phyloP scores from a whole-genome alignment of 306 rosid genomes.

The Parietaria judaica region DNA sequence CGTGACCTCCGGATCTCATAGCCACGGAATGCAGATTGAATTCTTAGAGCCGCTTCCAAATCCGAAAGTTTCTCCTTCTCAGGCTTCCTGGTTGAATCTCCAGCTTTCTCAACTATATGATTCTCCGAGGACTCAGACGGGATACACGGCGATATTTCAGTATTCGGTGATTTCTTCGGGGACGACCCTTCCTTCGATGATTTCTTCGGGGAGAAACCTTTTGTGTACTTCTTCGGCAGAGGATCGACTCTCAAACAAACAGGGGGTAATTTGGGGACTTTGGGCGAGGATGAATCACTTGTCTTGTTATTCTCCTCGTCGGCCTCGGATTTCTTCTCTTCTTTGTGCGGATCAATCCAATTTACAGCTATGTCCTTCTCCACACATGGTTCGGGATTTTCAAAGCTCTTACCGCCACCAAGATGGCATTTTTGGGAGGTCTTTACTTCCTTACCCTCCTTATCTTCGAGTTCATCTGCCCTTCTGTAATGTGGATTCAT shows the following conservation, averaged over 20 bases:
- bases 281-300: slow-evolving; percentile 27
- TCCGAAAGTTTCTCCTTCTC: slow-evolving; percentile 27
- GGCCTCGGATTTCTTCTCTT: slow-evolving; percentile 17
- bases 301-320: slow-evolving; percentile 12
- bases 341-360: slow-evolving; percentile 21
- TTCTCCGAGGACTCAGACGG: background rate
- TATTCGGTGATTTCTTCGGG: slow-evolving; percentile 1
- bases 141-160: background rate
- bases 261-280: slow-evolving; percentile 54
- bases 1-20: slow-evolving; percentile 59
- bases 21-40: slow-evolving; percentile 70
- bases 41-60: slow-evolving; percentile 50
- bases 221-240: slow-evolving; percentile 43
- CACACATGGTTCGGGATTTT: background rate
- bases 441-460: slow-evolving; percentile 9
- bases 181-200: background rate
- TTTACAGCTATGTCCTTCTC: slow-evolving; percentile 33
- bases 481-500: slow-evolving; percentile 48
- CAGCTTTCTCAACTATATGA: background rate
- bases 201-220: slow-evolving; percentile 11
- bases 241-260: slow-evolving; percentile 83
- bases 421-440: slow-evolving; percentile 1
- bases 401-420: slow-evolving; percentile 1
- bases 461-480: slow-evolving; percentile 24
- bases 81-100: background rate